Evolutionary conservation across 148 eudicot genomes (phyloP).

Genomic region (Rhododendron vialii): DNA sequence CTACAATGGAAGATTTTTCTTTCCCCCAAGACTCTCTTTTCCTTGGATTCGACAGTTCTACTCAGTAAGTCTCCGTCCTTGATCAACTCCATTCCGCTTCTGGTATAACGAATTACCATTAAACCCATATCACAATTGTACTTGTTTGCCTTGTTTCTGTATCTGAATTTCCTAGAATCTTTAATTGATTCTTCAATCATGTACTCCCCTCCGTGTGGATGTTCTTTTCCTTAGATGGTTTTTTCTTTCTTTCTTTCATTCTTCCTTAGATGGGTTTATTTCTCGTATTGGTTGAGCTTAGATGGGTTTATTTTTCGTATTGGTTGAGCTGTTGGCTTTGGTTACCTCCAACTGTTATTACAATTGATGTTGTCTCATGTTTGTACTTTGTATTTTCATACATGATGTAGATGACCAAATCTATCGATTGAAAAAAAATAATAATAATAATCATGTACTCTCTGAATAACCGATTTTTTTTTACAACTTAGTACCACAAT

Average conservation of each 20-base stretch:
- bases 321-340: background rate
- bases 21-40: slow-evolving; percentile 55
- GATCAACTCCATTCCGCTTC: background rate
- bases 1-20: slow-evolving; percentile 46
- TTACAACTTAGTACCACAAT: background rate
- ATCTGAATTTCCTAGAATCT: background rate
- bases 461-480: background rate
- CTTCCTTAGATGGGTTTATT: too few species aligned
- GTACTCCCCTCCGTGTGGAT: too few species aligned
- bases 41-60: slow-evolving; percentile 75
- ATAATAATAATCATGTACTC: background rate
- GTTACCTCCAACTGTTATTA: background rate
- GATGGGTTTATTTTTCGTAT: too few species aligned
- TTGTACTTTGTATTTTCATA: too few species aligned
- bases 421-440: too few species aligned
- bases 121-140: background rate
- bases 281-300: background rate
- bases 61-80: slow-evolving; percentile 45
- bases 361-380: too few species aligned
- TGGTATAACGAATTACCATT: background rate
- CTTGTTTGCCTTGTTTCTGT: background rate
- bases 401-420: background rate
- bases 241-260: too few species aligned
- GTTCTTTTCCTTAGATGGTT: too few species aligned
- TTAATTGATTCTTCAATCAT: background rate